Conservation (phyloP, 140 eudicot genomes). For the Oenanthe javanica region DNA sequence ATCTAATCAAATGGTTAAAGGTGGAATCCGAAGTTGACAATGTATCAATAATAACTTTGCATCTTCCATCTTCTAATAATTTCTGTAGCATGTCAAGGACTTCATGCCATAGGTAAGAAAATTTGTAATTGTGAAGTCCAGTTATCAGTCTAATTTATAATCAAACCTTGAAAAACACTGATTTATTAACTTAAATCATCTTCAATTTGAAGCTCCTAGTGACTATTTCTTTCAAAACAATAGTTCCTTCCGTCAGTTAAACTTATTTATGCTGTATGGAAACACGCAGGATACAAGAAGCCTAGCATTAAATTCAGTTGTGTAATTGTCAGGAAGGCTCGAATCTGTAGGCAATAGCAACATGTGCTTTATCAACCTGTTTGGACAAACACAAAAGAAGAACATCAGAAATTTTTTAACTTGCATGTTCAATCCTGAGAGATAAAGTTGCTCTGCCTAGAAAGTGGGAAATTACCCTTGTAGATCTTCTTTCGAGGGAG, state of each 20-base stretch:
- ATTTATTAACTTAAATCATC: not conserved
- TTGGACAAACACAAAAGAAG: conserved; percentile 9
- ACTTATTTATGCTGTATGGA: not conserved
- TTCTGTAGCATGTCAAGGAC: conserved; percentile 57
- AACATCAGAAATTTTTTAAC: not conserved
- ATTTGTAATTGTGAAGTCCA: not conserved
- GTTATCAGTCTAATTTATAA: not conserved
- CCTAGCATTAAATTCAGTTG: conserved; percentile 48
- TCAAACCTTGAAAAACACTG: not conserved
- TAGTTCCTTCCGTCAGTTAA: not conserved
- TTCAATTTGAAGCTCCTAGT: not conserved
- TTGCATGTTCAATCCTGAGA: no score
- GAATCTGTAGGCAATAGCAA: conserved; percentile 70
- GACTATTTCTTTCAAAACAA: not conserved
- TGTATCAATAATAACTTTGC: conserved; percentile 43
- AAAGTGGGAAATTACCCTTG: no score
- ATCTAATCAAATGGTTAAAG: conserved; percentile 50
- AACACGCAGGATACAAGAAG: conserved; percentile 51
- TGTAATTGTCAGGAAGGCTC: conserved; percentile 52
- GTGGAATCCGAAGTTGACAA: conserved; percentile 61
- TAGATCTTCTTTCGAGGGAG: no score
- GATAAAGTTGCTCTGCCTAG: no score
- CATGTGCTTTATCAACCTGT: conserved; percentile 67
- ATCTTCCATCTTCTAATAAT: conserved; percentile 48
- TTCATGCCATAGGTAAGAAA: conserved; percentile 3